phyloP scores from a whole-genome alignment of 164 flowering plant genomes.

The Aristolochia fimbriata region DNA sequence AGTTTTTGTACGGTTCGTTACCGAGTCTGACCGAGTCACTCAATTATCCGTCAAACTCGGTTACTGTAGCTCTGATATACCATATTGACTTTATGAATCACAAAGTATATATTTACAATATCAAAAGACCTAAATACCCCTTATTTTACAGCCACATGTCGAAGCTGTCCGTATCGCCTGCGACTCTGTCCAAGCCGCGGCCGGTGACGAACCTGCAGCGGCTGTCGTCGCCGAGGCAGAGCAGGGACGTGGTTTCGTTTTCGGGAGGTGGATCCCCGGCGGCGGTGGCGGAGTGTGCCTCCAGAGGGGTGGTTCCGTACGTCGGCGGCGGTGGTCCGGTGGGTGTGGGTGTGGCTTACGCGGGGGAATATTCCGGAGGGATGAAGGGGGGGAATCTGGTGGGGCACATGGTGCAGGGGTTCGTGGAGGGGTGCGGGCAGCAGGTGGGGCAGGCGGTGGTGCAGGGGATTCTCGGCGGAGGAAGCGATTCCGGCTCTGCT shows the following conservation, averaged over 20 bases:
- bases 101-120: too few species aligned
- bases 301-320: background rate
- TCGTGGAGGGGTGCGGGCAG: background rate
- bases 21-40: too few species aligned
- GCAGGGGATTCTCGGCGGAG: background rate
- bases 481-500: background rate
- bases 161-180: too few species aligned
- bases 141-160: too few species aligned
- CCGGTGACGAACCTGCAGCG: too few species aligned
- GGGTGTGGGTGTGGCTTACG: background rate
- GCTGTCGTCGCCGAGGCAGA: constrained; percentile 3
- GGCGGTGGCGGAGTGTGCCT: background rate
- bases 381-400: background rate
- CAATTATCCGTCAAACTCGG: too few species aligned
- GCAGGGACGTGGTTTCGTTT: background rate
- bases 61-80: too few species aligned
- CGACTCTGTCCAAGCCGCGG: too few species aligned
- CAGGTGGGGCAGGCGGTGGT: background rate
- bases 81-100: too few species aligned
- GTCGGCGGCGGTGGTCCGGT: background rate
- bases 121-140: too few species aligned
- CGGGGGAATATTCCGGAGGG: background rate
- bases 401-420: background rate
- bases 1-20: too few species aligned
- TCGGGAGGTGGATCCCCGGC: background rate